Evolutionary conservation across 306 rosid species (phyloP).

Genomic region (Quercus cerris): DNA sequence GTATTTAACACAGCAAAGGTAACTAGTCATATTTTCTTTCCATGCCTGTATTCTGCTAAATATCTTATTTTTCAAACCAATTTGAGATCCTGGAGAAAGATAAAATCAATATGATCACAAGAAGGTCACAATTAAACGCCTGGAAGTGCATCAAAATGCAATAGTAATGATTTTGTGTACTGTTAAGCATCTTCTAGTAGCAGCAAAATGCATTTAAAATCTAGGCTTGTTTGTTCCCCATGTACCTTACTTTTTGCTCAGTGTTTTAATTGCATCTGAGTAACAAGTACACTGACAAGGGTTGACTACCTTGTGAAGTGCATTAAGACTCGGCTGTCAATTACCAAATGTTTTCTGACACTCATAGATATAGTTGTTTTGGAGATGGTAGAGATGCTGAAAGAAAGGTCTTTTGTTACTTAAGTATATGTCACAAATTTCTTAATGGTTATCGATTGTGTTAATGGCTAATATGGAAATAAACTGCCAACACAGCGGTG

Average conservation of each 20-base stretch:
- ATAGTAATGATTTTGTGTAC: neutral
- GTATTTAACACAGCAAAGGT: constrained; percentile 89
- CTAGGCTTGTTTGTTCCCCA: neutral
- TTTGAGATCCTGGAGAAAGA: neutral
- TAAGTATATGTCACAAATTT: neutral
- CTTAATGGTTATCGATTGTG: neutral
- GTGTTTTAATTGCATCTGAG: neutral
- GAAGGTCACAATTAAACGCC: neutral
- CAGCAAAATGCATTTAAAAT: neutral
- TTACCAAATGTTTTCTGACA: neutral
- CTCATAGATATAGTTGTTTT: neutral
- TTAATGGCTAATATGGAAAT: neutral
- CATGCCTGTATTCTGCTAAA: constrained; percentile 8
- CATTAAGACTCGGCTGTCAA: neutral
- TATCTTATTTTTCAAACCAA: neutral
- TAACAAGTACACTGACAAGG: neutral
- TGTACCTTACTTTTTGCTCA: neutral
- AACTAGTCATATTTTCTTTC: constrained; percentile 6
- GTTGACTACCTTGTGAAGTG: neutral
- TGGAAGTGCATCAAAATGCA: neutral
- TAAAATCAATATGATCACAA: neutral
- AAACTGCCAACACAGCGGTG: neutral
- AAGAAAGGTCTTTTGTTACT: neutral
- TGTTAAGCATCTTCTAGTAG: neutral
- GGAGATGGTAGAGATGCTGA: neutral